Base-by-base conservation (phyloP, 2,329 filamentous ascomycete species). In the Ambrosiella beaveri region DNA sequence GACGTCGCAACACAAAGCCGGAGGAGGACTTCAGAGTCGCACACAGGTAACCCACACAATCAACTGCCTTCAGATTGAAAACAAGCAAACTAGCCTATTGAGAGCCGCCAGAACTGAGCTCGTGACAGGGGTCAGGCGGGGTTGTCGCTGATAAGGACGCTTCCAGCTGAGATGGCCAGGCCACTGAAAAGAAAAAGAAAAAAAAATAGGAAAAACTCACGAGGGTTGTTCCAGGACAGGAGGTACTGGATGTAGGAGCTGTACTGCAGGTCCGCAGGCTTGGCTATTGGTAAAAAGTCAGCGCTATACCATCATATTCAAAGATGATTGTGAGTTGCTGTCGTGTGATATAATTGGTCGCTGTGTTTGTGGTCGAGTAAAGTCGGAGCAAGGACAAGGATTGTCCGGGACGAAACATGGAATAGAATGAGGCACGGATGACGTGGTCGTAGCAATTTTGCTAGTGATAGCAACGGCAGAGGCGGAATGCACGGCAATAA, bases 211-310 rank as follows among this genome's bases (percentile, higher is more conserved):
- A 47, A 47, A 38, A 7, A 74, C 77, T 66, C 74, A 81, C 80
- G 77, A 66, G 80, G 80, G 68, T 83, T 81, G 66, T 82, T 75
- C 80, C 82, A 85, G 63, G 81, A 84, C 62, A 86, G 73, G 59
- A 86, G 74, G 68, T 83, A 80, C 55, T 76, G 78, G 70, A 86
- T 85, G 71, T 85, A 80, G 13, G 81, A 85, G 72, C 85, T 81
- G 68, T 85, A 86, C 69, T 84, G 80, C 60, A 80, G 84, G 66
- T 84, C 69, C 55, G 52, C 50, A 47, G 56, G 27, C 54, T 59
- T 57, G 40, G 54, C 40, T 41, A 52, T 51, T 11, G 13, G 27
- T 38, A 51, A 37, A 38, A 57, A 37, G 38, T 59, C 35, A 59
- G 54, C 2, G 47, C 37, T 19, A 8, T 17, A 12, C 19, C 44